Percentiles rank a stretch among this genome's conserved stretches.
Conservation (phyloP, 2,329 filamentous ascomycete genomes). For the Pestalotiopsis sp. region DNA sequence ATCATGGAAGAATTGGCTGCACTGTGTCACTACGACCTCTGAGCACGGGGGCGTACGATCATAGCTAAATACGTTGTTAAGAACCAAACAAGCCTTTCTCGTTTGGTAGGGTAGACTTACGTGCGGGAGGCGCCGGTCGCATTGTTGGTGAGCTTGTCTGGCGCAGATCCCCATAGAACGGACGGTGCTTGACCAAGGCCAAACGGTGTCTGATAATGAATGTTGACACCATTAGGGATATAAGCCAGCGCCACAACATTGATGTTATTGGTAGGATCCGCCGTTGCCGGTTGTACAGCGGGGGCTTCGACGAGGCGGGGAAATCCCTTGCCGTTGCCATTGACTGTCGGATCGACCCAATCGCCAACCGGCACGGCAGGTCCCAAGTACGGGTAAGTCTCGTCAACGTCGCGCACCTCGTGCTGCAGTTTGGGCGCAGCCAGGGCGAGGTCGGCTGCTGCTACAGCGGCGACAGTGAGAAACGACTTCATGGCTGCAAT, state of each 20-base stretch:
- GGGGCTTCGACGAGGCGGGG: constrained; percentile 10
- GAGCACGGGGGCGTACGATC: constrained; percentile 6
- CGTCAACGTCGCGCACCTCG: constrained; percentile 7
- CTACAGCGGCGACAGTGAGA: neutral
- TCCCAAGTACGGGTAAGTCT: constrained; percentile 6
- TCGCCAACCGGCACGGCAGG: constrained; percentile 5
- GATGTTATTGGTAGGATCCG: constrained; percentile 9
- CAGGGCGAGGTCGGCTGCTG: neutral
- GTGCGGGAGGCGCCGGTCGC: neutral
- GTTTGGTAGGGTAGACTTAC: neutral
- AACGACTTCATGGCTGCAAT: neutral
- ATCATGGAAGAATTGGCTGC: constrained; percentile 8
- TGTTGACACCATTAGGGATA: constrained; percentile 6
- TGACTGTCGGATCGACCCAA: constrained; percentile 6
- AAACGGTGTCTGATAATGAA: constrained; percentile 9
- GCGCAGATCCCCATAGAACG: neutral
- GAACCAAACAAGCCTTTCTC: too few species aligned
- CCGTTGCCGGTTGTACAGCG: neutral
- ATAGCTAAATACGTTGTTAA: neutral
- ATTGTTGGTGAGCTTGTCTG: neutral
- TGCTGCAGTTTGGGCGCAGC: constrained; percentile 5
- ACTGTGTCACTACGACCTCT: constrained; percentile 7
- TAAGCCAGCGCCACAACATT: constrained; percentile 9
- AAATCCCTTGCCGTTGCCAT: constrained; percentile 10
- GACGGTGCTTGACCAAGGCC: constrained; percentile 4